These are phyloP conservation scores for Raphanus raphanistrum DNA, from an alignment of 345 rosid species.

Conservation along the genomic window DNA sequence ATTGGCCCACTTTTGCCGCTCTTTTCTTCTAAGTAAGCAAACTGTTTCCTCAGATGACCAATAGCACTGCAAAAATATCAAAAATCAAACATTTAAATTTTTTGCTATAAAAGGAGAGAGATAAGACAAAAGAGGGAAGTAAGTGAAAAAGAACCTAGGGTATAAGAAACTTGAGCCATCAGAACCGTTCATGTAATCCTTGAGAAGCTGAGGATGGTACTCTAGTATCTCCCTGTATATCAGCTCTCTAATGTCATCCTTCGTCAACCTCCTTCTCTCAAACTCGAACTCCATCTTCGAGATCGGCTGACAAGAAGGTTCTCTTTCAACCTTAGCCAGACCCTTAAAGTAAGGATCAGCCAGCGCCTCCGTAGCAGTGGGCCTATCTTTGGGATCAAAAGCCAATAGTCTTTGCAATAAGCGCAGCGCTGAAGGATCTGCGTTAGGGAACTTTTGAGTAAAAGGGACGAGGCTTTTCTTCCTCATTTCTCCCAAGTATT, in stretches of 20 bases:
- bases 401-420: conserved; percentile 83
- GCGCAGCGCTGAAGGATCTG: conserved; percentile 72
- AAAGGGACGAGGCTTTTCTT: conserved; percentile 69
- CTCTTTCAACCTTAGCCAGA: conserved; percentile 87
- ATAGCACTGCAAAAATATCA: conserved; percentile 66
- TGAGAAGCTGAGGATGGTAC: conserved; percentile 92
- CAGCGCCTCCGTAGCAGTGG: conserved; percentile 89
- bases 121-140: neutral
- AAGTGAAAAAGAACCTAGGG: conserved; percentile 62
- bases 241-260: conserved; percentile 84
- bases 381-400: conserved; percentile 96
- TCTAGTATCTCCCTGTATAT: conserved; percentile 88
- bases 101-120: too few relatives aligned
- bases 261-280: conserved; percentile 87
- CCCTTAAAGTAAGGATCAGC: conserved; percentile 96
- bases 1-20: conserved; percentile 82
- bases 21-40: conserved; percentile 90
- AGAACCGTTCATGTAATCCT: conserved; percentile 81
- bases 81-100: neutral
- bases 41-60: conserved; percentile 88
- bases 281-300: conserved; percentile 95
- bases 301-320: conserved; percentile 85
- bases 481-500: conserved; percentile 81
- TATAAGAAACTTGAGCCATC: conserved; percentile 86
- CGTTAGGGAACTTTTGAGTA: conserved; percentile 81